A percentile compares a stretch with the other conserved stretches of the same genome.
Conservation (phyloP, 805 yeast species). For the Saccharomycopsis sp. region DNA sequence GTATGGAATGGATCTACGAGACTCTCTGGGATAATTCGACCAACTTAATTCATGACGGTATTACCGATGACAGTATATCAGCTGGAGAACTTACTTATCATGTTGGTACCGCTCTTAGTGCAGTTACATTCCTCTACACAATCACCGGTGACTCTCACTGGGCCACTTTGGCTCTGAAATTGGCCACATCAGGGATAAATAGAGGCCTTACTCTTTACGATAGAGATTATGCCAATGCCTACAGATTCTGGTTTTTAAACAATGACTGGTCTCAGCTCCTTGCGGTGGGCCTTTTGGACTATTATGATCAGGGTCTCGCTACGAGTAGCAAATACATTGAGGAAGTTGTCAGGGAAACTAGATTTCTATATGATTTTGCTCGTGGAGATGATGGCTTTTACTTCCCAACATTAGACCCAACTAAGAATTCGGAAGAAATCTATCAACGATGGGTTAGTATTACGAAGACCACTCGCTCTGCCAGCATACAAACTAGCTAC, state of each 20-base stretch:
- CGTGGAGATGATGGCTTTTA: constrained; percentile 45
- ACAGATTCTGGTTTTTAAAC: constrained; percentile 58
- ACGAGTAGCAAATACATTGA: constrained; percentile 36
- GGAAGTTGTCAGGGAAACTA: constrained; percentile 42
- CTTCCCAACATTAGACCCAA: constrained; percentile 53
- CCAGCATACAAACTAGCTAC: constrained; percentile 46
- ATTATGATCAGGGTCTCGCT: constrained; percentile 32
- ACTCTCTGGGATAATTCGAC: constrained; percentile 43
- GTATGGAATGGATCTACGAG: constrained; percentile 47
- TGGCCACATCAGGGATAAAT: constrained; percentile 53
- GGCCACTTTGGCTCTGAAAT: constrained; percentile 29
- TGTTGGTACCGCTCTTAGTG: constrained; percentile 57
- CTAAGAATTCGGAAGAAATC: constrained; percentile 42
- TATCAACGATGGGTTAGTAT: constrained; percentile 44
- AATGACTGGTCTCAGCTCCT: constrained; percentile 58
- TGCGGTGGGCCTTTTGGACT: constrained; percentile 64
- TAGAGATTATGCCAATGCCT: constrained; percentile 46
- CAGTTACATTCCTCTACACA: constrained; percentile 43
- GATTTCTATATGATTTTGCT: constrained; percentile 44
- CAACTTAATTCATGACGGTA: constrained; percentile 49
- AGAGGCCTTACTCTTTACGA: constrained; percentile 52
- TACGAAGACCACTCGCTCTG: constrained; percentile 49
- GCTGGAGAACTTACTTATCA: constrained; percentile 27
- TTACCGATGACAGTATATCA: constrained; percentile 28
- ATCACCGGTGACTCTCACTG: constrained; percentile 47